Percentiles rank a stretch among this genome's conserved stretches.
Conservation (phyloP, 257 asterid genomes). For the Nicotiana paniculata region DNA sequence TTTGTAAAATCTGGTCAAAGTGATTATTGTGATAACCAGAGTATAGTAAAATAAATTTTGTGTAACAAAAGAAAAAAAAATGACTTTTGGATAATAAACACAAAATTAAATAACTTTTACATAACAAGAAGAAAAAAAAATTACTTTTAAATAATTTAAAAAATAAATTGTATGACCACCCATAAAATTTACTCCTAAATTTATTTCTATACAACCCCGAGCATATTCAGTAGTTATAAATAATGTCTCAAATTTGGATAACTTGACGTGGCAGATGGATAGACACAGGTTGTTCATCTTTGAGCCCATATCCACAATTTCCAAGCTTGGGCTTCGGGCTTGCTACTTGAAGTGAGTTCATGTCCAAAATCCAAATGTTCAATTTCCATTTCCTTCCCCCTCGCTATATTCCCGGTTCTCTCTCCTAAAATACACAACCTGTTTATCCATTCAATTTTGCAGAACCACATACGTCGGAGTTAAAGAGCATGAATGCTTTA, state of each 20-base stretch:
- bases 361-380: not conserved
- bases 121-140: no score
- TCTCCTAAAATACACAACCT: not conserved
- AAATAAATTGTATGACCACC: no score
- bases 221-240: no score
- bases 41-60: no score
- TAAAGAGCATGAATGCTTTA: constrained; percentile 47
- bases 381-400: not conserved
- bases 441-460: not conserved
- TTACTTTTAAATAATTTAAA: no score
- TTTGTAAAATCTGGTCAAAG: no score
- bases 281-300: not conserved
- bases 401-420: not conserved
- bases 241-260: not conserved
- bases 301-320: not conserved
- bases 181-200: no score
- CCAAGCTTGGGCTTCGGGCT: not conserved
- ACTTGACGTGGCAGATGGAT: not conserved
- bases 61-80: no score
- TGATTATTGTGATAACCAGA: no score
- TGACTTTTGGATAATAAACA: no score
- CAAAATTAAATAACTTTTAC: no score
- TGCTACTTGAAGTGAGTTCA: not conserved
- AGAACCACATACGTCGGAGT: not conserved
- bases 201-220: no score